Evolutionary conservation across 495 filamentous ascomycete species (phyloP).

Genomic region (Penicillium flavigenum): DNA sequence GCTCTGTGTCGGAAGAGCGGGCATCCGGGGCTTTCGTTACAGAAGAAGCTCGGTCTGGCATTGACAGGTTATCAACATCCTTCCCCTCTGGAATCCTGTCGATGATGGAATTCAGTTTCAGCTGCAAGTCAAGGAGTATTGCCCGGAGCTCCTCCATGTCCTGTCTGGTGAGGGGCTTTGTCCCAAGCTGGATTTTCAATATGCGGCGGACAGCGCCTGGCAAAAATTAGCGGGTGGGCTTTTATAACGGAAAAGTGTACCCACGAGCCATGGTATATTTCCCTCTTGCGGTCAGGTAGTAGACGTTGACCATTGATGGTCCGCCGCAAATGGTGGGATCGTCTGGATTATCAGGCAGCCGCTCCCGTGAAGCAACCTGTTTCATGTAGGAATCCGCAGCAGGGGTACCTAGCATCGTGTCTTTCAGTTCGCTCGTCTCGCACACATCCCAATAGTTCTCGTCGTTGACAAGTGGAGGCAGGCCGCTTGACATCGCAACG

Average conservation of each 20-base stretch:
- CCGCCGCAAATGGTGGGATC: conserved; percentile 46
- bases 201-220: conserved; percentile 47
- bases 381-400: conserved; percentile 41
- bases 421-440: conserved; percentile 47
- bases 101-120: conserved; percentile 44
- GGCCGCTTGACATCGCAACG: conserved; percentile 48
- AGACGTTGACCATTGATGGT: conserved; percentile 49
- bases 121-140: conserved; percentile 47
- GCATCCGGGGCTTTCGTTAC: conserved; percentile 36
- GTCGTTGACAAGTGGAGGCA: conserved; percentile 45
- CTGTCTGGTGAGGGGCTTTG: conserved; percentile 40
- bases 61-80: conserved; percentile 7
- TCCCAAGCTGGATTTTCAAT: conserved; percentile 47
- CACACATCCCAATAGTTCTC: conserved; percentile 51
- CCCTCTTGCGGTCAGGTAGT: conserved; percentile 45
- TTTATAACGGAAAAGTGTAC: conserved; percentile 11
- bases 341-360: conserved; percentile 44
- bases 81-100: conserved; percentile 39
- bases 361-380: conserved; percentile 33
- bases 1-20: conserved; percentile 28
- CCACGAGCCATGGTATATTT: conserved; percentile 51
- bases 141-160: conserved; percentile 49
- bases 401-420: conserved; percentile 42
- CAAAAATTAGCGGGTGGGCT: conserved; percentile 13
- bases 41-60: conserved; percentile 28